Evolutionary conservation across 1,284 basidiomycete genomes (phyloP), one percentile per base, ranked within the genome.

Genomic region (Marasmius tenuissimus): DNA sequence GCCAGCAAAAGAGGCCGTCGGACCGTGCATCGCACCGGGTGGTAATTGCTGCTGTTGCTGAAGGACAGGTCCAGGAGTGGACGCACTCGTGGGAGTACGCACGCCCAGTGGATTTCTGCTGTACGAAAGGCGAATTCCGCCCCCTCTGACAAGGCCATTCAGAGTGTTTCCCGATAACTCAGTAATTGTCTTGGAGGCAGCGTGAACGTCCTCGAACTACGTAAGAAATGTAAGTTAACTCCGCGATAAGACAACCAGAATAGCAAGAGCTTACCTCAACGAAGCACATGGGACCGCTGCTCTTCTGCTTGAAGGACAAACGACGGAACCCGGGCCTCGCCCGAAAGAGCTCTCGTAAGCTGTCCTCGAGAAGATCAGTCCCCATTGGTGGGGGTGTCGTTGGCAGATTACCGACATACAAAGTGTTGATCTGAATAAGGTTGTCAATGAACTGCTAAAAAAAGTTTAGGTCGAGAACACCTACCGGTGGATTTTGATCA

Each of bases 281-380:
- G 74, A 98, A 97, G 75, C 96, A 98, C 96, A 97, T 97, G 4
- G 96, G 95, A 1, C 96, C 94, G 68, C 96, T 96, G 71, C 86
- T 92, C 81, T 99, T 99, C 73, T 97, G 94, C 62, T 95, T 84
- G 81, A 96, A 98, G 69, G 91, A 96, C 67, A 99, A 84, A 70
- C 96, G 92, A 61, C 94, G 90, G 77, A 90, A 99, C 4, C 96
- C 96, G 1, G 86, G 84, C 48, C 89, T 89, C 40, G 82, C 82
- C 47, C 84, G 81, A 74, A 99, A 98, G 52, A 97, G 78, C 40
- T 87, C 86, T 62, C 93, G 84, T 16, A 99, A 81, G 52, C 86
- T 88, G 60, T 94, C 93, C 75, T 98, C 94, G 1, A 98, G 83
- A 69, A 89, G 87, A 68, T 89, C 89, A 68, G 87, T 88, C 0